Conservation (phyloP, 768 basidiomycete genomes). For the Mycena alexandri region DNA sequence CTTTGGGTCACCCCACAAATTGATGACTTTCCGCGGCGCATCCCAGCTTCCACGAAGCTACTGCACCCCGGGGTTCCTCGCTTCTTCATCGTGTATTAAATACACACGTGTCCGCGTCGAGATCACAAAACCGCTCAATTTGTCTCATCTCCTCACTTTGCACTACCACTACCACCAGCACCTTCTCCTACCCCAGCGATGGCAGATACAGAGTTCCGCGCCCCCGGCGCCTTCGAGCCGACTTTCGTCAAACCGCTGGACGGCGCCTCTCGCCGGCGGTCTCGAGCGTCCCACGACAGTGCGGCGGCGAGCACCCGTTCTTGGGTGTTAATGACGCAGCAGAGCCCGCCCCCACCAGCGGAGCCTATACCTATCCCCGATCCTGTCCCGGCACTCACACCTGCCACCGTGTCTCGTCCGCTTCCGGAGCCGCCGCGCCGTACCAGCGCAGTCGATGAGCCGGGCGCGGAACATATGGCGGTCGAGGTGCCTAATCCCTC, state of each 20-base stretch:
- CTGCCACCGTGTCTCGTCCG: conserved; percentile 20
- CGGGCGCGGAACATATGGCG: conserved; percentile 29
- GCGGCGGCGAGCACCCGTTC: conserved; percentile 38
- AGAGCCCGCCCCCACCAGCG: conserved; percentile 33
- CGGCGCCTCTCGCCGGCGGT: conserved; percentile 26
- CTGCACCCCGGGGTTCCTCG: conserved; percentile 15
- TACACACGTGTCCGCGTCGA: conserved; percentile 22
- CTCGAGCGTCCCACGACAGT: conserved; percentile 31
- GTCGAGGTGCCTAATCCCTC: conserved; percentile 18
- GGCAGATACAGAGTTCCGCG: conserved; percentile 30
- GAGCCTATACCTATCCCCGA: conserved; percentile 31
- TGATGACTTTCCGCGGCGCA: no score
- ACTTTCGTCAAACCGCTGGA: conserved; percentile 25
- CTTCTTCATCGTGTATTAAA: conserved; percentile 18
- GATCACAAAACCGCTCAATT: conserved; percentile 14
- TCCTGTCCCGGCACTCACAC: conserved; percentile 23
- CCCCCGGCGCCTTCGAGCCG: conserved; percentile 13
- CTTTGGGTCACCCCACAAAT: no score
- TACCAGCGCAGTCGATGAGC: conserved; percentile 10
- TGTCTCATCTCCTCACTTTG: neutral
- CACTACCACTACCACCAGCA: neutral
- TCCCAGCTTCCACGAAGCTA: conserved; percentile 13
- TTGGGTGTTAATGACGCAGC: conserved; percentile 34
- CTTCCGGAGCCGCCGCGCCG: conserved; percentile 31
- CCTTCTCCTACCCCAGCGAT: neutral